phyloP scores from a whole-genome alignment of 768 basidiomycete species.

The Leccinum incarnatum region DNA sequence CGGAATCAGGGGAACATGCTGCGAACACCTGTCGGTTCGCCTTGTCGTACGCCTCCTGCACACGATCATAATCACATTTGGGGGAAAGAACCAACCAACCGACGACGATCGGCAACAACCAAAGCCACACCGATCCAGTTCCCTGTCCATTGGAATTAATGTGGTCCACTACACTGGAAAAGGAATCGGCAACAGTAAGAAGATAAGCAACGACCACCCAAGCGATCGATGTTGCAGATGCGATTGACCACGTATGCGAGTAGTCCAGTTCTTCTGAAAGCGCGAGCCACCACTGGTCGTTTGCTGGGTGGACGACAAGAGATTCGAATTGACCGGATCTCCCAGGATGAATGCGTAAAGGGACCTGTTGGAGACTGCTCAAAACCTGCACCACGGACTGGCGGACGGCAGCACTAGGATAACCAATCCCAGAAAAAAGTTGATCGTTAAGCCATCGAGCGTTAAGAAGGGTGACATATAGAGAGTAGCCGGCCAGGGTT shows the following conservation, averaged over 20 bases:
- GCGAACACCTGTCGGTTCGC: slow-evolving; percentile 10
- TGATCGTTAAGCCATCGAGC: slow-evolving; percentile 40
- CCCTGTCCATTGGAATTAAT: slow-evolving; percentile 37
- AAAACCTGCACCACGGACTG: slow-evolving; percentile 33
- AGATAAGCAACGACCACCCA: slow-evolving; percentile 47
- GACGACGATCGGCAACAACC: slow-evolving; percentile 40
- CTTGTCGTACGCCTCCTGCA: slow-evolving; percentile 19
- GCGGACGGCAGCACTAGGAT: slow-evolving; percentile 15
- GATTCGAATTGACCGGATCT: slow-evolving; percentile 35
- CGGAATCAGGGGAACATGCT: neutral
- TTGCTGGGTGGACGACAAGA: slow-evolving; percentile 40
- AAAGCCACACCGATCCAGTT: slow-evolving; percentile 42
- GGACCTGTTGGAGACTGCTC: slow-evolving; percentile 42
- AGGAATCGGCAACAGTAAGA: slow-evolving; percentile 17
- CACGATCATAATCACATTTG: slow-evolving; percentile 35
- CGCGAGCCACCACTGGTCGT: slow-evolving; percentile 42
- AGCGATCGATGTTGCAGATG: slow-evolving; percentile 38
- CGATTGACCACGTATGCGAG: slow-evolving; percentile 39
- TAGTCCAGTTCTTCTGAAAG: slow-evolving; percentile 35
- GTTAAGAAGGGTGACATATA: slow-evolving; percentile 43
- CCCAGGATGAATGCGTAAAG: slow-evolving; percentile 32
- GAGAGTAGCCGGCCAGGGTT: slow-evolving; percentile 43
- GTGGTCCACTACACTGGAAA: slow-evolving; percentile 13
- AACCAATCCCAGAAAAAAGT: slow-evolving; percentile 29
- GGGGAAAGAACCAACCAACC: slow-evolving; percentile 43